Evolutionary conservation across 495 filamentous ascomycete species (phyloP).

Genomic region (Penicillium lagena): DNA sequence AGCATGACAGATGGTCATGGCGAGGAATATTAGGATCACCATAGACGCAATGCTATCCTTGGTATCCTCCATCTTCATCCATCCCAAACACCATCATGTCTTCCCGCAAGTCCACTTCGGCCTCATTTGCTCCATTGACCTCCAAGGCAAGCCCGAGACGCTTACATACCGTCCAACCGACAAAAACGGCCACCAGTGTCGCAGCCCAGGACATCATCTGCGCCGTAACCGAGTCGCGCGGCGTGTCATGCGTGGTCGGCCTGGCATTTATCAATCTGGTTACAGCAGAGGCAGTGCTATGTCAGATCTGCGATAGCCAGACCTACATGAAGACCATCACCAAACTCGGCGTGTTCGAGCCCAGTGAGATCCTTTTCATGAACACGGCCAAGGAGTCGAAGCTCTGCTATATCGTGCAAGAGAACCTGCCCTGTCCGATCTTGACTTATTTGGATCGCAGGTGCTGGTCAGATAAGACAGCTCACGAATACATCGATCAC

Average conservation of each 20-base stretch:
- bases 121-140: conserved; percentile 18
- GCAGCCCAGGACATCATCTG: conserved; percentile 76
- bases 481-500: conserved; percentile 71
- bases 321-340: conserved; percentile 79
- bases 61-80: too few relatives aligned
- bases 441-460: conserved; percentile 69
- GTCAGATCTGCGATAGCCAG: conserved; percentile 86
- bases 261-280: conserved; percentile 84
- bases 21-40: too few relatives aligned
- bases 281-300: conserved; percentile 75
- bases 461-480: conserved; percentile 81
- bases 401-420: conserved; percentile 67
- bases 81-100: neutral
- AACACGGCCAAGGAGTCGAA: conserved; percentile 69
- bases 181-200: conserved; percentile 59
- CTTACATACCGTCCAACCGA: conserved; percentile 43
- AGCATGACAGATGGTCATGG: too few relatives aligned
- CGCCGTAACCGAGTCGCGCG: conserved; percentile 84
- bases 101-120: neutral
- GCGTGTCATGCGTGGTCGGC: conserved; percentile 79
- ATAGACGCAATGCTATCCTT: too few relatives aligned
- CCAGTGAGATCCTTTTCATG: conserved; percentile 67
- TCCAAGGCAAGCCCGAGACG: conserved; percentile 32
- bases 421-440: conserved; percentile 48
- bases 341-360: conserved; percentile 74